Percentiles rank a stretch among this genome's conserved stretches.
Evolutionary conservation across 1,139 yeast species (phyloP).

Genomic region (Pneumocystis sp.): DNA sequence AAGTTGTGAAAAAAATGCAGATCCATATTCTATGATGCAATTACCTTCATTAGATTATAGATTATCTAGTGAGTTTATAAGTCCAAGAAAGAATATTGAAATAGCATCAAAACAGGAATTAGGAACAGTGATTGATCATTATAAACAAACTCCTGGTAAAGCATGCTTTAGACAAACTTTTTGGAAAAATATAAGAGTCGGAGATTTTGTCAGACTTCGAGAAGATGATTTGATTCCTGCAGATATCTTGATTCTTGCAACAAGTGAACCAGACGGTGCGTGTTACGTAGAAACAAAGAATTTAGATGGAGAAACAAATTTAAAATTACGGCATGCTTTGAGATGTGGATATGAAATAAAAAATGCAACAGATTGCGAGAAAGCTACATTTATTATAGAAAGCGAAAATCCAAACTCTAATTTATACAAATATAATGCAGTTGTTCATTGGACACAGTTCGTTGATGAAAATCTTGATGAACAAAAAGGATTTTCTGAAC

Average conservation of each 20-base stretch:
- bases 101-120: constrained; percentile 8
- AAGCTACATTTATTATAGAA: constrained; percentile 68
- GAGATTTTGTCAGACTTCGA: constrained; percentile 72
- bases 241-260: constrained; percentile 61
- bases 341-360: constrained; percentile 50
- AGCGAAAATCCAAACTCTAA: constrained; percentile 82
- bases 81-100: constrained; percentile 7
- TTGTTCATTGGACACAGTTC: constrained; percentile 39
- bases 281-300: constrained; percentile 91
- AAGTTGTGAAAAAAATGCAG: constrained; percentile 5
- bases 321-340: constrained; percentile 65
- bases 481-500: constrained; percentile 32
- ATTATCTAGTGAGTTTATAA: background rate
- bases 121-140: constrained; percentile 25
- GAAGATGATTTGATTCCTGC: constrained; percentile 91
- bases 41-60: background rate
- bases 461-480: constrained; percentile 17
- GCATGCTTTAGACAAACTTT: constrained; percentile 49
- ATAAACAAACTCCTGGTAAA: constrained; percentile 22
- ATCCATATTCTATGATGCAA: background rate
- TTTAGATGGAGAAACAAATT: constrained; percentile 89
- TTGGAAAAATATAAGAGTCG: constrained; percentile 85
- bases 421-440: constrained; percentile 76
- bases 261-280: constrained; percentile 78
- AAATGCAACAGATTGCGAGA: constrained; percentile 58